Evolutionary conservation across 2,329 filamentous ascomycete species (phyloP).

Genomic region (Aspergillus versicolor): DNA sequence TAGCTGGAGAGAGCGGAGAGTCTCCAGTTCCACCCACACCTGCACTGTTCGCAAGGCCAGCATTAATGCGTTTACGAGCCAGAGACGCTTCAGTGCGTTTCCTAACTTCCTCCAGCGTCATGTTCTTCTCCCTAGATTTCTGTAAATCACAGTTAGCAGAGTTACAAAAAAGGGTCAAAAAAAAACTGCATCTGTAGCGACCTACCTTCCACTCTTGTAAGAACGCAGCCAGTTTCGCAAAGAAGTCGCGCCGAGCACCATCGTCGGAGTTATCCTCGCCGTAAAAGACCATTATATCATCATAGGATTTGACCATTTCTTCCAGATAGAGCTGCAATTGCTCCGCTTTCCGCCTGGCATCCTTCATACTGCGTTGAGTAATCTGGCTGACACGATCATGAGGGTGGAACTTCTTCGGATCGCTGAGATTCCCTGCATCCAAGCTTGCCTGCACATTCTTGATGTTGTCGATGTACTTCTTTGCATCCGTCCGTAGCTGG

Average conservation of each 20-base stretch:
- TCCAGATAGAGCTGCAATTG: conserved; percentile 92
- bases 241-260: conserved; percentile 92
- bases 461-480: conserved; percentile 91
- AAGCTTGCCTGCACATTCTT: conserved; percentile 89
- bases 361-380: conserved; percentile 93
- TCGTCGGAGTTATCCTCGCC: conserved; percentile 92
- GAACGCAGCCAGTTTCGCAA: conserved; percentile 87
- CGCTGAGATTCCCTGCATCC: conserved; percentile 89
- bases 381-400: conserved; percentile 92
- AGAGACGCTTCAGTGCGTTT: conserved; percentile 87
- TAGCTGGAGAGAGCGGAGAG: conserved; percentile 63
- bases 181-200: conserved; percentile 12
- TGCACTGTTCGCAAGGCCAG: conserved; percentile 66
- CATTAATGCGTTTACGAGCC: conserved; percentile 72
- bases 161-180: not conserved
- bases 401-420: conserved; percentile 96
- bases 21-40: conserved; percentile 41
- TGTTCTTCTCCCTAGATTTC: conserved; percentile 92
- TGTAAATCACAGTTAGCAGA: conserved; percentile 27
- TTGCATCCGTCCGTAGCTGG: conserved; percentile 81
- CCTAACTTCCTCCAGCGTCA: conserved; percentile 74
- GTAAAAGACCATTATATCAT: conserved; percentile 95
- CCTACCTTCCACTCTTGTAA: conserved; percentile 83
- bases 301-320: conserved; percentile 86
- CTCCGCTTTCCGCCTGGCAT: conserved; percentile 90